These are phyloP conservation scores for Cystobasidiopsis lactophilus DNA, from an alignment of 768 basidiomycete species.

Conservation along the genomic window DNA sequence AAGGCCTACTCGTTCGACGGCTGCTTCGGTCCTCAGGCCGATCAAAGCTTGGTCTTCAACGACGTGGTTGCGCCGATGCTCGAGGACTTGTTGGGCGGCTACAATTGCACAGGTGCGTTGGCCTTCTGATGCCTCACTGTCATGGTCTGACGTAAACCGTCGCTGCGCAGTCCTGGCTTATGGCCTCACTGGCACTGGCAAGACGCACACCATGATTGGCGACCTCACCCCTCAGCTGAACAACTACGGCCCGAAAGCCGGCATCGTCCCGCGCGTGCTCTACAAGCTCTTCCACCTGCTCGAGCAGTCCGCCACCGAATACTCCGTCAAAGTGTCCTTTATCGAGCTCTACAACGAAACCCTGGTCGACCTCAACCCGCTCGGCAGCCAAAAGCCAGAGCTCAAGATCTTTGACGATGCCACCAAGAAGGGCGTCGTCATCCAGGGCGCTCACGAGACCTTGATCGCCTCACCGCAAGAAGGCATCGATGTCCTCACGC, in stretches of 20 bases:
- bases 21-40: conserved; percentile 91
- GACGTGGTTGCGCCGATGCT: conserved; percentile 84
- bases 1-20: conserved; percentile 77
- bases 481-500: conserved; percentile 59
- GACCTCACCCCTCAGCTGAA: conserved; percentile 65
- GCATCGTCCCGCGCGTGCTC: conserved; percentile 84
- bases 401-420: conserved; percentile 87
- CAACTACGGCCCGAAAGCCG: conserved; percentile 68
- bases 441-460: conserved; percentile 83
- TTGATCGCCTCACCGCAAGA: conserved; percentile 60
- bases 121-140: no score
- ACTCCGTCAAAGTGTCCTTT: conserved; percentile 78
- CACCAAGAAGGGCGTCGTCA: conserved; percentile 60
- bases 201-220: conserved; percentile 99
- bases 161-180: conserved; percentile 99
- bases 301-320: conserved; percentile 53
- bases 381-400: conserved; percentile 20
- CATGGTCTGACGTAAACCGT: no score
- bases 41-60: conserved; percentile 79
- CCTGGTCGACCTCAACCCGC: conserved; percentile 52
- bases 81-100: conserved; percentile 78
- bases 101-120: conserved; percentile 66
- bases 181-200: conserved; percentile 95
- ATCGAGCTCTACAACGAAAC: conserved; percentile 97
- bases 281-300: conserved; percentile 78